phyloP scores from a whole-genome alignment of 208 protist genomes.

The Trypanosoma conorhini region DNA sequence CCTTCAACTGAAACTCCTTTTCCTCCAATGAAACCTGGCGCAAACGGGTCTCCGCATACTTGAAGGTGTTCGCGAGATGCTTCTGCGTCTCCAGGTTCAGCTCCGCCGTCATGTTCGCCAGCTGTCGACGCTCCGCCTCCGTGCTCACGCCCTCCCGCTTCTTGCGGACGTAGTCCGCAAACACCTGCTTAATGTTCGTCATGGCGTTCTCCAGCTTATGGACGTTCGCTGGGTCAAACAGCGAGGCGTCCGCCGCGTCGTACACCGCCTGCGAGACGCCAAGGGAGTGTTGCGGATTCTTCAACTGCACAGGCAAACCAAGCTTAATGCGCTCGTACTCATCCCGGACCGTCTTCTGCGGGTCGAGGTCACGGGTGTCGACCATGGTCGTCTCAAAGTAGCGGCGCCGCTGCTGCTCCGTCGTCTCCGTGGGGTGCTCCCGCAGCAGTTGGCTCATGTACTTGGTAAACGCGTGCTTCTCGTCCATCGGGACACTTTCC shows the following conservation, averaged over 20 bases:
- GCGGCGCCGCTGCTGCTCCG: conserved; percentile 83
- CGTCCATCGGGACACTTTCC: conserved; percentile 69
- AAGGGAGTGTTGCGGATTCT: conserved; percentile 62
- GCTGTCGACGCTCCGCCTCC: conserved; percentile 65
- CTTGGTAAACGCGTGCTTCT: conserved; percentile 81
- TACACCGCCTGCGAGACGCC: conserved; percentile 82
- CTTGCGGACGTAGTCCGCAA: conserved; percentile 83
- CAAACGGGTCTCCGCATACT: conserved; percentile 69
- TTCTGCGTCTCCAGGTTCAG: conserved; percentile 77
- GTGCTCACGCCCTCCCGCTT: conserved; percentile 75
- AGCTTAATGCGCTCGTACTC: conserved; percentile 81
- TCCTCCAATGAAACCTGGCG: conserved; percentile 51
- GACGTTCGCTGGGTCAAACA: conserved; percentile 75
- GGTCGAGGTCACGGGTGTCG: conserved; percentile 68
- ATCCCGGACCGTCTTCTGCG: conserved; percentile 54
- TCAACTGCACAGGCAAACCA: conserved; percentile 73
- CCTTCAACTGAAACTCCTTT: conserved; percentile 48
- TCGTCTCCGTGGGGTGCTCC: conserved; percentile 65
- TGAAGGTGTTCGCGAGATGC: conserved; percentile 79
- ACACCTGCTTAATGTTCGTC: conserved; percentile 84
- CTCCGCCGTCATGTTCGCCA: conserved; percentile 73
- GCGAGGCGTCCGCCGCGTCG: conserved; percentile 59
- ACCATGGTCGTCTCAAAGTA: conserved; percentile 87
- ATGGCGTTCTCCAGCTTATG: conserved; percentile 77
- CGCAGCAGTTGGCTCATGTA: conserved; percentile 64